Evolutionary conservation across 495 filamentous ascomycete genomes (phyloP), one percentile per base, ranked within the genome.

Genomic region (Penicillium flavigenum): DNA sequence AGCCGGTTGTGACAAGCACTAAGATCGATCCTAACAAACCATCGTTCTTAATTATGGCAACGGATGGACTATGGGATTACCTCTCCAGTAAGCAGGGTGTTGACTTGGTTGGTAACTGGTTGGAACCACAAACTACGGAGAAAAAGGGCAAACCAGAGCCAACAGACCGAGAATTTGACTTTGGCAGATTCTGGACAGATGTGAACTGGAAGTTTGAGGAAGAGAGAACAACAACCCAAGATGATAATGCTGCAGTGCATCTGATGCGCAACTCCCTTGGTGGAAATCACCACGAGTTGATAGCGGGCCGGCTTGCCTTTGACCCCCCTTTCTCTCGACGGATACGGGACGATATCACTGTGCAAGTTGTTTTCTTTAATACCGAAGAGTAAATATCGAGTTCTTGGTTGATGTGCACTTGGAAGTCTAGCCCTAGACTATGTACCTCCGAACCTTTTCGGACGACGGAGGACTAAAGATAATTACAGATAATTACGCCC

Each of bases 1-100:
- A 84, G 67, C 86, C 86, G 1, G 81, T 81, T 6, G 76, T 89
- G 38, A 84, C 79, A 0, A 82, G 79, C 34, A 81, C 75, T 0
- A 68, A 72, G 57, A 73, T 89, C 26, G 65, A 83, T 27, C 61
- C 73, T 0, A 65, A 61, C 0, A 67, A 67, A 27, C 68, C 72
- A 17, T 80, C 81, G 17, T 88, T 89, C 58, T 47, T 88, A 48
- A 84, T 90, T 51, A 71, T 88, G 63, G 86, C 83, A 17, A 80
- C 77, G 4, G 86, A 88, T 58, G 86, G 86, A 5, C 50, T 89
- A 31, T 90, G 86, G 86, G 83, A 88, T 61, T 66, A 66, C 39
- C 71, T 88, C 34, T 75, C 79, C 9, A 85, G 65, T 59, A 72
- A 82, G 57, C 76, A 89, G 65, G 84, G 80, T 2, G 86, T 88